These are phyloP conservation scores for Trypanosoma cruzi DNA, from an alignment of 208 protist genomes.

Conservation along the genomic window DNA sequence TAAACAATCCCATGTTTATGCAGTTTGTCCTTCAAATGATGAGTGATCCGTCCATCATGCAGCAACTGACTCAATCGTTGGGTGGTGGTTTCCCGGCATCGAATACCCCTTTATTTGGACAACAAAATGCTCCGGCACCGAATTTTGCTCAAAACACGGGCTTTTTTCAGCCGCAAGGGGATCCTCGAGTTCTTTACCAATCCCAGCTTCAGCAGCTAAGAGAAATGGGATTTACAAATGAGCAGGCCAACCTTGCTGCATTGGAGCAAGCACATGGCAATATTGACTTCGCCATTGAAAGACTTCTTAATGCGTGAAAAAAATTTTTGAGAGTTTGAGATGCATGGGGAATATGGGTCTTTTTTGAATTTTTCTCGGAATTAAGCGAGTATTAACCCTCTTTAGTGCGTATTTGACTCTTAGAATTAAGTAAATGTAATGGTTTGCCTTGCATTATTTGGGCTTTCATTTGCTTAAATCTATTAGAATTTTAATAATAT, in stretches of 20 bases:
- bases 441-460: conserved; percentile 3
- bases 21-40: conserved; percentile 67
- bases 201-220: conserved; percentile 89
- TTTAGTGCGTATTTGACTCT: conserved; percentile 24
- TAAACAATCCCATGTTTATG: conserved; percentile 42
- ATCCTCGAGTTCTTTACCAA: conserved; percentile 80
- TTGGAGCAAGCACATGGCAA: conserved; percentile 90
- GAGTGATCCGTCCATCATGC: conserved; percentile 43
- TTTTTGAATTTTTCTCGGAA: conserved; percentile 26
- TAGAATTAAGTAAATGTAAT: neutral
- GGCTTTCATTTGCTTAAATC: no score
- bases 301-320: conserved; percentile 61
- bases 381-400: conserved; percentile 11
- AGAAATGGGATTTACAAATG: conserved; percentile 94
- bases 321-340: neutral
- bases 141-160: conserved; percentile 1
- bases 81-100: neutral
- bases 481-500: no score
- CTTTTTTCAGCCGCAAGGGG: conserved; percentile 48
- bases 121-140: conserved; percentile 9
- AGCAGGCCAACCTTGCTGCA: conserved; percentile 91
- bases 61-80: conserved; percentile 38
- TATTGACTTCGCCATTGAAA: conserved; percentile 88
- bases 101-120: conserved; percentile 23
- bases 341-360: neutral